Base-by-base conservation (phyloP, 176 grass and related monocot genomes). In the Miscanthus lutarioriparius region DNA sequence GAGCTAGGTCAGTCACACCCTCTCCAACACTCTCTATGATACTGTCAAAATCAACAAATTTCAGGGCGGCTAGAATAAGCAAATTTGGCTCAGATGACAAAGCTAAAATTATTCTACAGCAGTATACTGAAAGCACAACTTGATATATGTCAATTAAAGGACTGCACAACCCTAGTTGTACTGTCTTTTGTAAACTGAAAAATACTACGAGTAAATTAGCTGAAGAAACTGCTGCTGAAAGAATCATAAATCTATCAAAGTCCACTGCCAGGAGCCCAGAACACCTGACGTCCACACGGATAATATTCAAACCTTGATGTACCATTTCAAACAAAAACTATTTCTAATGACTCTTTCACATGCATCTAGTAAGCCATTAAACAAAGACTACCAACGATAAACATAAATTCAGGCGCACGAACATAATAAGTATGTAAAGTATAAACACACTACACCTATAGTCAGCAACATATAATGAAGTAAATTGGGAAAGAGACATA, bases 1-100 rank as follows among this genome's bases (percentile, higher is more conserved):
- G 88, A 72, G 86, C 83, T n/a, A 94, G 14, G 0, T 94, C 90
- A 38, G 90, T 92, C 80, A 97, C 90, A 44, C 92, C 92, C 37
- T 94, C 88, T 79, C 92, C 94, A 53, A 97, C 90, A 59, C 90
- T 92, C 88, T 94, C 94, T 40, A 94, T 84, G 65, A 94, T 94
- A 17, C 90, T 94, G 77, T 13, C 3, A 77, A 72, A 26, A 74
- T 30, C 62, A 44, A 64, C 8, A 36, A 35, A 69, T 65, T 71
- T 84, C 48, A 87, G 49, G 8, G 3, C 1, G 3, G 28, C 3
- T 23, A 22, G 2, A 23, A 10, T 59, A 59, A 59, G 56, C 22
- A 23, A 59, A 59, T 25, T 59, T 23, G 25, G 6, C 25, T 73
- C 1, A 2, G 1, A 41, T 12, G 30, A 32, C 2, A 28, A 2